Evolutionary conservation across 192 early-diverging fungal species (phyloP).

Genomic region (Linnemannia zychae): DNA sequence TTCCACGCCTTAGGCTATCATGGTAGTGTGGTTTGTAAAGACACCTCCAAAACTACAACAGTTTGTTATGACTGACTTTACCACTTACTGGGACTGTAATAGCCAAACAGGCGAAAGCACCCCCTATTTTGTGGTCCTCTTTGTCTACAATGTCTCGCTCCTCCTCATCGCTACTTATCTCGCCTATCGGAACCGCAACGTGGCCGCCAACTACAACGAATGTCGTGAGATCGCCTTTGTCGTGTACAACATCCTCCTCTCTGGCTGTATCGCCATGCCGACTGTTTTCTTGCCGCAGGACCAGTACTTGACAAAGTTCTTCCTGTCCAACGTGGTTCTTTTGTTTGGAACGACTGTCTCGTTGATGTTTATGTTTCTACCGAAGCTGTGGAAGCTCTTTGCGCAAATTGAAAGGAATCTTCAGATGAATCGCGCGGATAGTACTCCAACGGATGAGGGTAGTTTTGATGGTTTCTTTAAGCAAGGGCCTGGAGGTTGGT

Average conservation of each 20-base stretch:
- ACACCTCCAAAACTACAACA: slow-evolving; percentile 23
- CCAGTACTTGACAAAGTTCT: slow-evolving; percentile 64
- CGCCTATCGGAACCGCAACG: slow-evolving; percentile 58
- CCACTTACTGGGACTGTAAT: slow-evolving; percentile 33
- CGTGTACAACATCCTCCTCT: slow-evolving; percentile 58
- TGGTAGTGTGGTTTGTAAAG: slow-evolving; percentile 39
- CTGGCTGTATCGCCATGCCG: slow-evolving; percentile 46
- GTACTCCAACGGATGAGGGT: neutral
- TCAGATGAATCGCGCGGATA: neutral
- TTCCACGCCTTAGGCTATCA: slow-evolving; percentile 44
- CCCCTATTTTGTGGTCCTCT: slow-evolving; percentile 36
- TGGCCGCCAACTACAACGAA: slow-evolving; percentile 62
- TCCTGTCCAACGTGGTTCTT: slow-evolving; percentile 57
- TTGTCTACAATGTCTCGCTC: slow-evolving; percentile 58
- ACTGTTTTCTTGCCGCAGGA: slow-evolving; percentile 51
- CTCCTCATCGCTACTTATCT: slow-evolving; percentile 36
- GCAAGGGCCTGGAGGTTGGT: slow-evolving; percentile 15
- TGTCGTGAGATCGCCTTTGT: slow-evolving; percentile 63
- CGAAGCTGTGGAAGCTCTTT: slow-evolving; percentile 60
- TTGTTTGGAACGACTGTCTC: slow-evolving; percentile 65
- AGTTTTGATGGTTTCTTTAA: slow-evolving; percentile 30
- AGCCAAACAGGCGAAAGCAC: slow-evolving; percentile 11
- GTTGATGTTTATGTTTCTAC: slow-evolving; percentile 62
- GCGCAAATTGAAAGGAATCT: slow-evolving; percentile 15
- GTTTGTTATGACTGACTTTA: slow-evolving; percentile 31